These are phyloP conservation scores for Talaromyces sp. DNA, from an alignment of 2,329 filamentous ascomycete species.

Conservation along the genomic window DNA sequence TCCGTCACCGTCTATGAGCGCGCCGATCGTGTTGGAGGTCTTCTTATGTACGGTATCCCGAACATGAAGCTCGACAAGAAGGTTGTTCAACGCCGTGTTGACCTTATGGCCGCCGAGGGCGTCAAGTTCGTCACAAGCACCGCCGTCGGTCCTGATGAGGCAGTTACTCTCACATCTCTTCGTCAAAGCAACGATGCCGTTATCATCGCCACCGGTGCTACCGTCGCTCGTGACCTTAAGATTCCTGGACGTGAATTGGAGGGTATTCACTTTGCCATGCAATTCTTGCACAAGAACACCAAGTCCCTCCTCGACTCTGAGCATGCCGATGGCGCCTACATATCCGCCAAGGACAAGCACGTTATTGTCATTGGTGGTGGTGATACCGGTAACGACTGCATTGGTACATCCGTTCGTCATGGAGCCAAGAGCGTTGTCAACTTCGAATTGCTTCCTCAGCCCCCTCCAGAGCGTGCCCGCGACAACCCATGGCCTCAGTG, in stretches of 20 bases:
- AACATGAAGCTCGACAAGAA: constrained; percentile 99
- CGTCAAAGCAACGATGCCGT: constrained; percentile 75
- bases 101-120: constrained; percentile 90
- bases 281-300: constrained; percentile 96
- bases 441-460: constrained; percentile 92
- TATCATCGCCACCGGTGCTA: constrained; percentile 86
- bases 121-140: constrained; percentile 76
- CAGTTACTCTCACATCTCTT: constrained; percentile 66
- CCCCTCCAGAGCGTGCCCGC: constrained; percentile 79
- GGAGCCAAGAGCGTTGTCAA: constrained; percentile 94
- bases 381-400: constrained; percentile 97
- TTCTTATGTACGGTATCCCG: constrained; percentile 97
- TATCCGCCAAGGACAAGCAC: constrained; percentile 92
- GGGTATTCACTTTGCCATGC: constrained; percentile 94
- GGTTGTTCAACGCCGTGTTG: constrained; percentile 88
- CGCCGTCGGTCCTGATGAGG: constrained; percentile 70
- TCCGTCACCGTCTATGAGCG: constrained; percentile 88
- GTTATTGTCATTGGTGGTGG: constrained; percentile 96
- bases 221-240: constrained; percentile 86
- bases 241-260: constrained; percentile 84
- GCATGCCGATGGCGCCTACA: constrained; percentile 77
- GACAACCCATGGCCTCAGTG: constrained; percentile 99
- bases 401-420: constrained; percentile 92
- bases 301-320: constrained; percentile 94
- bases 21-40: constrained; percentile 80